phyloP scores from a whole-genome alignment of 2,329 filamentous ascomycete species.

The Akanthomyces dipterigenus region DNA sequence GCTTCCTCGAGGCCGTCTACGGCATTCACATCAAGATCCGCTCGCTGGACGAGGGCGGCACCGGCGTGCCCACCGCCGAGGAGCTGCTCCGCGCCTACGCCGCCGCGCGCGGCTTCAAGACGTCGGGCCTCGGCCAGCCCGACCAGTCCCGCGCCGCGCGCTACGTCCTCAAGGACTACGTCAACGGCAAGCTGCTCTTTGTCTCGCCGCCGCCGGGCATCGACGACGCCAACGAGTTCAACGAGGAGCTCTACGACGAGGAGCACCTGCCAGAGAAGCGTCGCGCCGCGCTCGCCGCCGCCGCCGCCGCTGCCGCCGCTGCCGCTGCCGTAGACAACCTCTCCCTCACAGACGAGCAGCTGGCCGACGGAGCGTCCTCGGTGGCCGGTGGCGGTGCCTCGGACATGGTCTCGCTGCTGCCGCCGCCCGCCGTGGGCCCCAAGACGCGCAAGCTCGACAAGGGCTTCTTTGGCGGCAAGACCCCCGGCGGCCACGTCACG shows the following conservation, averaged over 20 bases:
- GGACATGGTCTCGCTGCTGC: slow-evolving; percentile 34
- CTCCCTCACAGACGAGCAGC: slow-evolving; percentile 31
- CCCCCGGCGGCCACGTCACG: slow-evolving; percentile 58
- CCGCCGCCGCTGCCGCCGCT: slow-evolving; percentile 41
- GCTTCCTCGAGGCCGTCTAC: slow-evolving; percentile 87
- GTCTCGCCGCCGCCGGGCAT: slow-evolving; percentile 77
- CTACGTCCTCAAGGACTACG: slow-evolving; percentile 91
- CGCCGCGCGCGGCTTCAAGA: slow-evolving; percentile 81
- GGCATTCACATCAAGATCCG: slow-evolving; percentile 81
- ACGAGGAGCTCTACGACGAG: slow-evolving; percentile 79
- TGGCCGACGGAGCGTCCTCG: slow-evolving; percentile 21
- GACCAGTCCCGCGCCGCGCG: slow-evolving; percentile 90
- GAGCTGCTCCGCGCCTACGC: slow-evolving; percentile 86
- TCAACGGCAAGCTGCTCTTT: slow-evolving; percentile 89
- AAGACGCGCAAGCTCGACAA: slow-evolving; percentile 78
- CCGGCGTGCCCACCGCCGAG: slow-evolving; percentile 73
- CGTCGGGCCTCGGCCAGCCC: slow-evolving; percentile 80
- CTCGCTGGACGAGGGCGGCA: slow-evolving; percentile 86
- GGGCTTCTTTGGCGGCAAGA: slow-evolving; percentile 72
- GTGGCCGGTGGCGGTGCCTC: slow-evolving; percentile 26
- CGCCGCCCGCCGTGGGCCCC: slow-evolving; percentile 49
- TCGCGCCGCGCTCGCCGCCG: slow-evolving; percentile 53
- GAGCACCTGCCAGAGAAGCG: slow-evolving; percentile 77
- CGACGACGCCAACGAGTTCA: slow-evolving; percentile 71
- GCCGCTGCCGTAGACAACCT: slow-evolving; percentile 42